Base-by-base conservation (phyloP, 768 basidiomycete genomes). In the Jaapia argillacea region DNA sequence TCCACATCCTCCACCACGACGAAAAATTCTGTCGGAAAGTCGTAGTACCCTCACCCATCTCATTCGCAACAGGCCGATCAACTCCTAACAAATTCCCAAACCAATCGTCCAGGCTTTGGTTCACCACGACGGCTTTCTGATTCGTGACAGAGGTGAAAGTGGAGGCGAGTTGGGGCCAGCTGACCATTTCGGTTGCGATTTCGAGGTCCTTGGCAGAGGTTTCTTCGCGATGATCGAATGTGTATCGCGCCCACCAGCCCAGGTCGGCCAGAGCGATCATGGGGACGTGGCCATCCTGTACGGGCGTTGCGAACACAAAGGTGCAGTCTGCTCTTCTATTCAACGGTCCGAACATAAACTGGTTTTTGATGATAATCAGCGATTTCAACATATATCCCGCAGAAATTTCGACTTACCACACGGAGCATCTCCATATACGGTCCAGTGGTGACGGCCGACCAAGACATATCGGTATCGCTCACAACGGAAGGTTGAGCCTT, bases 381-480 rank as follows among this genome's bases (percentile, higher is more conserved):
- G n/a, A n/a, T n/a, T n/a, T n/a, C n/a, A n/a, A n/a, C n/a, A n/a
- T n/a, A n/a, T n/a, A n/a, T n/a, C n/a, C n/a, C n/a, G n/a, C n/a
- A n/a, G n/a, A n/a, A n/a, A n/a, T n/a, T n/a, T 10, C 28, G 40
- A 25, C 63, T 18, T 43, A 68, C 67, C 24, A 53, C 54, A 36
- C 60, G 56, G 18, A 68, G 56, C 59, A 67, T 67, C 43, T 69
- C 67, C 48, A 67, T 59, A 46, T 69, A 68, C 6, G 64, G 63
- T 3, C 65, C 63, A 1, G 66, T 61, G 5, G 63, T 62, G 46
- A 68, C 52, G 16, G 58, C 49, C 7, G 58, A 59, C 66, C 65
- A 67, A n/a, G 56, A 58, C 24, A 66, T 48, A 10, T 47, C 54
- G 5, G 45, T 46, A 18, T 62, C 58, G 24, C 55, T 59, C 20